Conservation (phyloP, 192 early-diverging fungal genomes). For the Umbelopsis vinacea region DNA sequence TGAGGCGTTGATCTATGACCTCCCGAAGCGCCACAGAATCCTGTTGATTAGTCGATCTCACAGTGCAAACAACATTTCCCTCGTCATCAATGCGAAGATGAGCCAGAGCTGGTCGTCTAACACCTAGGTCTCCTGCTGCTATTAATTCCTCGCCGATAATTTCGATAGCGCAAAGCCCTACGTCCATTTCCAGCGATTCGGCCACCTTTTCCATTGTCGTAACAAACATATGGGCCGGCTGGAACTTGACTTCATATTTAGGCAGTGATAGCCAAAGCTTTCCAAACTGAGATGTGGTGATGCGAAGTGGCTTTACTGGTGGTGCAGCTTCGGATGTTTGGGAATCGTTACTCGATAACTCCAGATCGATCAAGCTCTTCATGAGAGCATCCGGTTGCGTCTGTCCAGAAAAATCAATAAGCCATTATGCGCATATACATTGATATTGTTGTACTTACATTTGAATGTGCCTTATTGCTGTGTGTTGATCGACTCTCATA, state of each 20-base stretch:
- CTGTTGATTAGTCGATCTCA: neutral
- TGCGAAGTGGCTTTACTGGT: neutral
- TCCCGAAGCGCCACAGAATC: neutral
- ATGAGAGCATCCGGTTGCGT: neutral
- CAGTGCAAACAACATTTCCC: neutral
- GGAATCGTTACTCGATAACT: neutral
- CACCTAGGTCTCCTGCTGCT: slow-evolving; percentile 9
- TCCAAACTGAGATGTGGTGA: slow-evolving; percentile 28
- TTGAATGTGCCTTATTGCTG: neutral
- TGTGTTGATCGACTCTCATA: neutral
- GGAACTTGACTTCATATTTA: slow-evolving; percentile 11
- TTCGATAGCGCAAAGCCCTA: slow-evolving; percentile 18
- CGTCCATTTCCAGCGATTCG: neutral
- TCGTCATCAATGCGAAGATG: slow-evolving; percentile 21
- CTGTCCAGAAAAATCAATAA: neutral
- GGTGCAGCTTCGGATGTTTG: neutral
- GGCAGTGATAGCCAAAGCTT: slow-evolving; percentile 16
- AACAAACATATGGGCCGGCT: slow-evolving; percentile 4
- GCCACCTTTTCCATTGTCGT: slow-evolving; percentile 6
- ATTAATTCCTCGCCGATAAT: slow-evolving; percentile 32
- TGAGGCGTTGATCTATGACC: neutral
- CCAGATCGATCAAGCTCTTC: slow-evolving; percentile 3
- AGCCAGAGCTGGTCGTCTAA: slow-evolving; percentile 8
- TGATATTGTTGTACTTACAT: neutral
- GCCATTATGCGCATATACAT: neutral